phyloP scores from a whole-genome alignment of 2,329 filamentous ascomycete species.

The Madurella mycetomatis region DNA sequence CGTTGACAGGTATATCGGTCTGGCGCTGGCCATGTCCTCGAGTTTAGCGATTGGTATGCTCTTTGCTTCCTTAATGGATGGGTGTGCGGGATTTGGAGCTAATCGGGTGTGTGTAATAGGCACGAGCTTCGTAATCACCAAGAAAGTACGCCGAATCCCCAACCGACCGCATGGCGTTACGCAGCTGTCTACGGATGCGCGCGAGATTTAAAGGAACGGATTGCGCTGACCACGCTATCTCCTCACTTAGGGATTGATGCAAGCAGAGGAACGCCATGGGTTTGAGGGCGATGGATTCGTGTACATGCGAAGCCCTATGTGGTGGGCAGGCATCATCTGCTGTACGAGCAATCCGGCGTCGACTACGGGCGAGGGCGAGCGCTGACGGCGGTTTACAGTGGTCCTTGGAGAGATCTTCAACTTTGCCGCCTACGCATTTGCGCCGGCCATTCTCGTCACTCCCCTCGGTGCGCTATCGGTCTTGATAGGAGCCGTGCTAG shows the following conservation, averaged over 20 bases:
- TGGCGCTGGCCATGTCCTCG: constrained; percentile 69
- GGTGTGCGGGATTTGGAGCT: constrained; percentile 1
- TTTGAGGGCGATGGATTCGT: constrained; percentile 96
- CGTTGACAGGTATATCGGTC: constrained; percentile 63
- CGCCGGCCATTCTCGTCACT: constrained; percentile 96
- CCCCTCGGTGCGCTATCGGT: constrained; percentile 91
- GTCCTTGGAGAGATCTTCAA: constrained; percentile 92
- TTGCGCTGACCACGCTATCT: constrained; percentile 22
- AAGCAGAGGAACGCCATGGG: constrained; percentile 85
- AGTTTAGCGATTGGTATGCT: constrained; percentile 69
- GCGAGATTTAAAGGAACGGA: neutral
- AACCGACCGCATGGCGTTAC: neutral
- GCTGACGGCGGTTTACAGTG: constrained; percentile 51
- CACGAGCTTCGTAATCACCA: constrained; percentile 97
- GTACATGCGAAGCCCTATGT: constrained; percentile 90
- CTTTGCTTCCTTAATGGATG: neutral
- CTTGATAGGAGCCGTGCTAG: constrained; percentile 88
- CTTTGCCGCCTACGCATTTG: constrained; percentile 97
- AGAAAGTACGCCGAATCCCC: constrained; percentile 63
- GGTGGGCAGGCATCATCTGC: constrained; percentile 93
- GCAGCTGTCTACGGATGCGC: neutral
- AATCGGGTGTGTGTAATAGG: constrained; percentile 46
- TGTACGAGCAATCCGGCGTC: constrained; percentile 50
- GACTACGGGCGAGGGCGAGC: neutral
- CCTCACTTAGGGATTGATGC: constrained; percentile 68